Conservation (phyloP, 805 yeast genomes). For the Ogataea methanolica region DNA sequence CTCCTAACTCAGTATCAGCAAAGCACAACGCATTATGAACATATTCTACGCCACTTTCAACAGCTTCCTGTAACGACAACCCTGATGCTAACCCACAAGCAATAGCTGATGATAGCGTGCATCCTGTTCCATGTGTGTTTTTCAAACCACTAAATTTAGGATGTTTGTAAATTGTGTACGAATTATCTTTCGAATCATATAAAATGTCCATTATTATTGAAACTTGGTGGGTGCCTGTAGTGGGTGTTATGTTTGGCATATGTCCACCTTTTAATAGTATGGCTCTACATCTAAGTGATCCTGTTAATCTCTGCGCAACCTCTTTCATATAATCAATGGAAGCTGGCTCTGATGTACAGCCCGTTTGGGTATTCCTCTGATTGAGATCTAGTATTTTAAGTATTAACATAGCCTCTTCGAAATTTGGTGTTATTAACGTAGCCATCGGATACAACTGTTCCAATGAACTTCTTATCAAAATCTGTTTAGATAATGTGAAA, state of each 20-base stretch:
- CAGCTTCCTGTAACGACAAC: constrained; percentile 38
- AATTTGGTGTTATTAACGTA: constrained; percentile 69
- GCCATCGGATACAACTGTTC: constrained; percentile 45
- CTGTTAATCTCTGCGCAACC: constrained; percentile 23
- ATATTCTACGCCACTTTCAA: constrained; percentile 54
- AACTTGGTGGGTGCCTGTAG: constrained; percentile 24
- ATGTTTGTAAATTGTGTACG: constrained; percentile 43
- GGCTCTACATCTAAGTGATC: constrained; percentile 21
- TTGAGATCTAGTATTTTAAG: constrained; percentile 13
- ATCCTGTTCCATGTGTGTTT: constrained; percentile 84
- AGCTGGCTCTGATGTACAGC: constrained; percentile 18
- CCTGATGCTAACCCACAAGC: constrained; percentile 68
- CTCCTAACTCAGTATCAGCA: constrained; percentile 37
- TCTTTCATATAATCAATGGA: constrained; percentile 28
- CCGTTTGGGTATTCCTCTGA: constrained; percentile 11
- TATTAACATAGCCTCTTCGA: constrained; percentile 51
- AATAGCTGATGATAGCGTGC: constrained; percentile 76
- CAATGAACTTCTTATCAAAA: constrained; percentile 23
- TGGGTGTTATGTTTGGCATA: constrained; percentile 43
- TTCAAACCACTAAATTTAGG: constrained; percentile 36
- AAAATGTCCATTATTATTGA: constrained; percentile 47
- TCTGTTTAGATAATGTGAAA: constrained; percentile 45
- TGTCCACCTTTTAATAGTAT: constrained; percentile 83
- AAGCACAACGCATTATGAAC: constrained; percentile 58
- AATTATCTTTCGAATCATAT: constrained; percentile 36